Evolutionary conservation across 306 rosid species (phyloP).

Genomic region (Quercus berberidifolia): DNA sequence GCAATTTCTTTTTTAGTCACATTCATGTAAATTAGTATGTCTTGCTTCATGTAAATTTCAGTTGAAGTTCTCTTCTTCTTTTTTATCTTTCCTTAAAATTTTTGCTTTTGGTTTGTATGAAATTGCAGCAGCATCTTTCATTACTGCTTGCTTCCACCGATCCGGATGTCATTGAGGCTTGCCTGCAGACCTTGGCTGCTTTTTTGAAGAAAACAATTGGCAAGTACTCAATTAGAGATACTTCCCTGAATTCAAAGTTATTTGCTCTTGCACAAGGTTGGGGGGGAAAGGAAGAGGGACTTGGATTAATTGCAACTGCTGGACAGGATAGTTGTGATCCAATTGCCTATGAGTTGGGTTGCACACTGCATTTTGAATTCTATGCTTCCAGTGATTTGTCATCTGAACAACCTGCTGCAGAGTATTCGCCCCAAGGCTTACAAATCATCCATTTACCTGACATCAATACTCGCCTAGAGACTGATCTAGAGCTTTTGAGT

Average conservation of each 20-base stretch:
- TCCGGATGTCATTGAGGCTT: conserved; percentile 93
- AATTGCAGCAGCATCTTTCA: conserved; percentile 95
- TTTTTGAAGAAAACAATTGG: conserved; percentile 91
- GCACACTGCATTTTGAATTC: conserved; percentile 95
- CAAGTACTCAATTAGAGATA: conserved; percentile 75
- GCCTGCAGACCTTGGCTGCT: conserved; percentile 84
- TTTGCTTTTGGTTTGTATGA: conserved; percentile 23
- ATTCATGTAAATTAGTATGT: neutral
- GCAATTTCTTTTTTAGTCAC: neutral
- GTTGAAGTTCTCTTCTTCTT: neutral
- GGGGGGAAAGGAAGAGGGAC: conserved; percentile 99
- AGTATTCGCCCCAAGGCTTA: conserved; percentile 54
- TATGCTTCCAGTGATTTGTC: conserved; percentile 64
- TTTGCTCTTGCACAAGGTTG: conserved; percentile 96
- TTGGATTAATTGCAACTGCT: conserved; percentile 86
- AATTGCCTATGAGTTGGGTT: conserved; percentile 68
- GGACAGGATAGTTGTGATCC: conserved; percentile 60
- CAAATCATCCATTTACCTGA: conserved; percentile 73
- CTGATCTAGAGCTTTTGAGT: conserved; percentile 77
- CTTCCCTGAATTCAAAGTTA: conserved; percentile 79
- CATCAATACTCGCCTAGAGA: conserved; percentile 57
- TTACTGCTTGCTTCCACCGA: conserved; percentile 94
- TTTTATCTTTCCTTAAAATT: conserved; percentile 3
- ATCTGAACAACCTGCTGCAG: conserved; percentile 33
- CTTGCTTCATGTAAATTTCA: neutral